Evolutionary conservation across 495 filamentous ascomycete species (phyloP).

Genomic region (Penicillium canariense): DNA sequence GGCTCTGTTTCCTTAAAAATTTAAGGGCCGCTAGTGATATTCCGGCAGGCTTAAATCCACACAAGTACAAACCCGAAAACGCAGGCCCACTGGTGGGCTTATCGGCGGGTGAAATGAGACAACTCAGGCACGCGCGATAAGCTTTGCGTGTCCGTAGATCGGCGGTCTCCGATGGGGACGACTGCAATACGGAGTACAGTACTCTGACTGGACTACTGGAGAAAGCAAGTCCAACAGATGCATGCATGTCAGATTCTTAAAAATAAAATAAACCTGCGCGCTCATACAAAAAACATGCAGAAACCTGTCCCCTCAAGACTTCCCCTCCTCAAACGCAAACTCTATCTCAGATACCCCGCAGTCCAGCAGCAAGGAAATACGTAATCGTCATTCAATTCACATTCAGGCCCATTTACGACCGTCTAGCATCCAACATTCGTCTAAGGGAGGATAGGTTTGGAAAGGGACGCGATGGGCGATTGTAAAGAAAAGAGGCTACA

Average conservation of each 20-base stretch:
- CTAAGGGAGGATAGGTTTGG: background rate
- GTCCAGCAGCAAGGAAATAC: constrained; percentile 9
- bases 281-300: background rate
- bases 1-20: constrained; percentile 9
- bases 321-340: background rate
- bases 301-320: background rate
- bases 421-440: background rate
- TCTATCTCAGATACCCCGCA: constrained; percentile 8
- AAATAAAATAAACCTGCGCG: background rate
- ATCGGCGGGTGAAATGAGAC: constrained; percentile 1
- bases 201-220: background rate
- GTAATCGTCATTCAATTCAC: constrained; percentile 8
- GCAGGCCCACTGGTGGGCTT: background rate
- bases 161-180: constrained; percentile 20
- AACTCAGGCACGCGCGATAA: constrained; percentile 11
- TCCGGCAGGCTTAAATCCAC: background rate
- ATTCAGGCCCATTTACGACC: too few species aligned
- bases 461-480: background rate
- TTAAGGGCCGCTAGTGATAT: too few species aligned
- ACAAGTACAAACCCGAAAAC: background rate
- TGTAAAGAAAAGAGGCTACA: constrained; percentile 18
- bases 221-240: constrained; percentile 18
- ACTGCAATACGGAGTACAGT: background rate
- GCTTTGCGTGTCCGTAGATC: constrained; percentile 3
- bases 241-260: constrained; percentile 1